Evolutionary conservation across 306 rosid species (phyloP).

Genomic region (Gastrolobium bilobum): DNA sequence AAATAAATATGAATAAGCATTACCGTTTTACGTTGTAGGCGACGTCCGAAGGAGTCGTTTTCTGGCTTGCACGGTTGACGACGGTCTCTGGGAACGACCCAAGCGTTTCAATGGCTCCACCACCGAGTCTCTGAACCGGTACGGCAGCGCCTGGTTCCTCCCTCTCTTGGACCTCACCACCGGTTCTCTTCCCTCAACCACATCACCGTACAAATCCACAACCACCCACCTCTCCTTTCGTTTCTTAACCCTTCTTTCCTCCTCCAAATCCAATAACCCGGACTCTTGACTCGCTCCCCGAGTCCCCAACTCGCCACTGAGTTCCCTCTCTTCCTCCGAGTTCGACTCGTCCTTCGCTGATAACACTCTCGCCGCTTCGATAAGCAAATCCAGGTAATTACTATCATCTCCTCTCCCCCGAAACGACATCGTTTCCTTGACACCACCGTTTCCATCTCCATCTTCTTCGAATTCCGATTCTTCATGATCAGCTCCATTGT

Average conservation of each 20-base stretch:
- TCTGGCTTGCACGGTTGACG: slow-evolving; percentile 24
- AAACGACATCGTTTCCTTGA: slow-evolving; percentile 42
- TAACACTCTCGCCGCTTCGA: slow-evolving; percentile 62
- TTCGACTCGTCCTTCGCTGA: slow-evolving; percentile 48
- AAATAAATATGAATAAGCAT: not conserved
- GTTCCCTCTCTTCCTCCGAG: slow-evolving; percentile 27
- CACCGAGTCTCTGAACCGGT: slow-evolving; percentile 62
- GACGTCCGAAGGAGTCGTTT: slow-evolving; percentile 40
- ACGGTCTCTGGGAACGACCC: slow-evolving; percentile 1
- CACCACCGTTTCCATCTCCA: not conserved
- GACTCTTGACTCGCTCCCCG: slow-evolving; percentile 8
- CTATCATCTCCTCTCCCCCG: not conserved
- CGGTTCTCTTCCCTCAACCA: slow-evolving; percentile 52
- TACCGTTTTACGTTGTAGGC: slow-evolving; percentile 20
- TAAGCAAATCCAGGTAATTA: slow-evolving; percentile 56
- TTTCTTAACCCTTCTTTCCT: not conserved
- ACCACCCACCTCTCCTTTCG: slow-evolving; percentile 43
- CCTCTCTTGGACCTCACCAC: slow-evolving; percentile 66
- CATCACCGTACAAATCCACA: slow-evolving; percentile 43
- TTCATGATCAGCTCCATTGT: not conserved
- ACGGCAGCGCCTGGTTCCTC: slow-evolving; percentile 57
- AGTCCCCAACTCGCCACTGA: slow-evolving; percentile 28
- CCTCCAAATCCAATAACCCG: slow-evolving; percentile 26
- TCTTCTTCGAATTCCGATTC: slow-evolving; percentile 25
- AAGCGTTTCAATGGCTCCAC: slow-evolving; percentile 60